Evolutionary conservation across 176 grass and related monocot genomes (phyloP).

Genomic region (Eragrostis nindensis): DNA sequence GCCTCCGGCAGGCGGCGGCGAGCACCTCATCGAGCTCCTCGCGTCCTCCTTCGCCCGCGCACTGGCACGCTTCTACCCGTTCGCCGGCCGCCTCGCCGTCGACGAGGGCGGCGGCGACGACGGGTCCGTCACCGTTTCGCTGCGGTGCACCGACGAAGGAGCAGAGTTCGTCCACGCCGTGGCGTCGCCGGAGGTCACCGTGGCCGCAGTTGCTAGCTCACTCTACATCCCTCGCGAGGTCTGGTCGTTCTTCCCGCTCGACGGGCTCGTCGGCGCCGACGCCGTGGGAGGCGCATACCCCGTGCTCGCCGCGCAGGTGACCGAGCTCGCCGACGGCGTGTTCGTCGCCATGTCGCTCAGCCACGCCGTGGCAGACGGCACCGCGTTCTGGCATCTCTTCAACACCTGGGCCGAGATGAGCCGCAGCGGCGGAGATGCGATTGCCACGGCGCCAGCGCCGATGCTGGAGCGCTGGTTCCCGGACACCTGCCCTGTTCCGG

Average conservation of each 20-base stretch:
- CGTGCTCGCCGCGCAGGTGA: conserved; percentile 12
- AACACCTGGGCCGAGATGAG: too few relatives aligned
- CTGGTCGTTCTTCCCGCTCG: conserved; percentile 41
- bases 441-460: neutral
- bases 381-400: too few relatives aligned
- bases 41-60: conserved; percentile 34
- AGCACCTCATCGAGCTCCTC: conserved; percentile 22
- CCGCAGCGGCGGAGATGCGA: too few relatives aligned
- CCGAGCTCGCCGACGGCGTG: conserved; percentile 43
- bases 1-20: too few relatives aligned
- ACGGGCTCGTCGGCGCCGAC: conserved; percentile 24
- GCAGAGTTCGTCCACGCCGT: conserved; percentile 61
- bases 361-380: too few relatives aligned
- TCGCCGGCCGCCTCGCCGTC: conserved; percentile 46
- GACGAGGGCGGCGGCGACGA: neutral
- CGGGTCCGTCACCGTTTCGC: neutral
- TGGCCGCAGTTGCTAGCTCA: conserved; percentile 36
- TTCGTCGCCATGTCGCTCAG: conserved; percentile 42
- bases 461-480: neutral
- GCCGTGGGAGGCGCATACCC: neutral
- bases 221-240: conserved; percentile 9
- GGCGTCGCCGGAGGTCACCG: conserved; percentile 27
- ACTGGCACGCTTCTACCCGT: conserved; percentile 48
- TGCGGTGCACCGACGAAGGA: conserved; percentile 36
- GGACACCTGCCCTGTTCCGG: conserved; percentile 14